A percentile compares a stretch with the other conserved stretches of the same genome.
phyloP scores from a whole-genome alignment of 495 filamentous ascomycete species.

The Xylaria intraflava region DNA sequence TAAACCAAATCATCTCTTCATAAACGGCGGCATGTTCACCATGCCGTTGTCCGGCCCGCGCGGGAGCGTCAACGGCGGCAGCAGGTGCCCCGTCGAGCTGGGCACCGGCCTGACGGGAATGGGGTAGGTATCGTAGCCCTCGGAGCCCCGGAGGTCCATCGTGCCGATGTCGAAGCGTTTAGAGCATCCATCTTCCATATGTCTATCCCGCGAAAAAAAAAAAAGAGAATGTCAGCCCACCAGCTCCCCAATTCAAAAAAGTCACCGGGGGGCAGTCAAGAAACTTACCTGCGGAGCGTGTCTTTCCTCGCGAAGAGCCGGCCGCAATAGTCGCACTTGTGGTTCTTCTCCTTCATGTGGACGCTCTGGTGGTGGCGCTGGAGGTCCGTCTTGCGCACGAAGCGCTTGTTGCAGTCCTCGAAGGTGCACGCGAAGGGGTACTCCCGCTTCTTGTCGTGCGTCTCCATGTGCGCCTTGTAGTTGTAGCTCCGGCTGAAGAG shows the following conservation, averaged over 20 bases:
- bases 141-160: slow-evolving; percentile 34
- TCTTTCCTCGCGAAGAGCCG: slow-evolving; percentile 74
- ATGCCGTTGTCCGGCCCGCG: slow-evolving; percentile 31
- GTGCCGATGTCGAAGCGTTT: slow-evolving; percentile 58
- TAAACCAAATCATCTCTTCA: slow-evolving; percentile 24
- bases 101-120: slow-evolving; percentile 21
- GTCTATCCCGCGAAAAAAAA: slow-evolving; percentile 37
- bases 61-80: slow-evolving; percentile 40
- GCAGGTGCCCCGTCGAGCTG: slow-evolving; percentile 22
- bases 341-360: slow-evolving; percentile 67
- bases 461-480: slow-evolving; percentile 84
- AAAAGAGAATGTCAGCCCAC: no score
- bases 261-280: not conserved
- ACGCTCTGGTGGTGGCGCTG: slow-evolving; percentile 77
- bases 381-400: slow-evolving; percentile 80
- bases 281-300: slow-evolving; percentile 65
- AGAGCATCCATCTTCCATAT: slow-evolving; percentile 74
- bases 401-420: slow-evolving; percentile 62
- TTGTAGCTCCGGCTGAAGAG: slow-evolving; percentile 86
- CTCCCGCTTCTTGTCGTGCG: slow-evolving; percentile 69
- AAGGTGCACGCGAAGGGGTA: slow-evolving; percentile 62
- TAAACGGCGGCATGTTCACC: slow-evolving; percentile 30
- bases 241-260: no score
- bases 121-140: slow-evolving; percentile 31
- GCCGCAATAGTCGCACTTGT: slow-evolving; percentile 65